Conservation (phyloP, 202 grass and related monocot genomes). For the Zoysia matrella region DNA sequence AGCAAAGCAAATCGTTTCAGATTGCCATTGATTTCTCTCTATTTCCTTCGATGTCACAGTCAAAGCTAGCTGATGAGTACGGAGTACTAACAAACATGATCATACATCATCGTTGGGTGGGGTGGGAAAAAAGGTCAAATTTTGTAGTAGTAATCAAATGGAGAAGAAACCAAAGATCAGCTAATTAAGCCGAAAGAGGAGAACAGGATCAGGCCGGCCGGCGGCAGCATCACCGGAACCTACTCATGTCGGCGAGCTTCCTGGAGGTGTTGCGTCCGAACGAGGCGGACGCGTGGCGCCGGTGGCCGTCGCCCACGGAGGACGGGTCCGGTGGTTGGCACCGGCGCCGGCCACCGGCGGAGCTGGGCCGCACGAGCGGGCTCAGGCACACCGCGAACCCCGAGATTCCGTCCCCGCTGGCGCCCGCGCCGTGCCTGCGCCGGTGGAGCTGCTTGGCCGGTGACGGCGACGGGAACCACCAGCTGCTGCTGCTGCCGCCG, state of each 20-base stretch:
- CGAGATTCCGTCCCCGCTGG: constrained; percentile 55
- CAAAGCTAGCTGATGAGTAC: too few species aligned
- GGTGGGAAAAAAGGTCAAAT: constrained; percentile 20
- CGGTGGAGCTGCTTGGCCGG: constrained; percentile 43
- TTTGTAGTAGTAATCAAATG: background rate
- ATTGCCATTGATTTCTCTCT: background rate
- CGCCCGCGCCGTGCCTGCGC: constrained; percentile 21
- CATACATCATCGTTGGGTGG: too few species aligned
- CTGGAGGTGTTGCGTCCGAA: constrained; percentile 55
- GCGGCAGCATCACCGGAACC: constrained; percentile 53
- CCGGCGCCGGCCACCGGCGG: constrained; percentile 49
- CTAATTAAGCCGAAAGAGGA: background rate
- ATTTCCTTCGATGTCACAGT: background rate
- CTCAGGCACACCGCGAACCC: constrained; percentile 35
- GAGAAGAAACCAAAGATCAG: background rate
- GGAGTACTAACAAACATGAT: too few species aligned
- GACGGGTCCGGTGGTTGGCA: constrained; percentile 49
- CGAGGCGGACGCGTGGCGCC: constrained; percentile 50
- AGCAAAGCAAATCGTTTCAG: background rate
- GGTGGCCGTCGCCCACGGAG: constrained; percentile 37
- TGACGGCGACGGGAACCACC: constrained; percentile 58
- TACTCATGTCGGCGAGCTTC: constrained; percentile 62
- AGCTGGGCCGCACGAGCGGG: constrained; percentile 33
- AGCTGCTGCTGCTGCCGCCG: constrained; percentile 30
- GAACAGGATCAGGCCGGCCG: background rate